Evolutionary conservation across 2,329 filamentous ascomycete species (phyloP).

Genomic region (Neurospora sp.): DNA sequence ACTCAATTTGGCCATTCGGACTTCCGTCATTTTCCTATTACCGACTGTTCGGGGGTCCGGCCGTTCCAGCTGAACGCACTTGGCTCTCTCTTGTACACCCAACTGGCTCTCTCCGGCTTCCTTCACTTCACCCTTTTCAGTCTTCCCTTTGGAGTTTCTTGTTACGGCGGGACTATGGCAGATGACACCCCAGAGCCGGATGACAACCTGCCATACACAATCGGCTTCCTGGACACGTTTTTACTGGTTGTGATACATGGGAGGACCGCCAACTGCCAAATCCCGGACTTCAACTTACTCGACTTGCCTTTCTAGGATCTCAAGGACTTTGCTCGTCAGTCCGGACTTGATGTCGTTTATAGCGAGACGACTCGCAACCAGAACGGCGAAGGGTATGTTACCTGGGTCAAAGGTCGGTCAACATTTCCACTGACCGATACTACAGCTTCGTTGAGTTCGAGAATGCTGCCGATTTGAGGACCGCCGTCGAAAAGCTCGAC

Average conservation of each 20-base stretch:
- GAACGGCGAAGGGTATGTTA: constrained; percentile 81
- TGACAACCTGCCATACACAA: not conserved
- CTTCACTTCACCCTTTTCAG: not conserved
- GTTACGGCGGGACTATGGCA: not conserved
- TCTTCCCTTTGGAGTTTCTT: not conserved
- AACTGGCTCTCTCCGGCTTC: not conserved
- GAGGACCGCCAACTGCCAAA: constrained; percentile 22
- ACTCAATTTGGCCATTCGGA: not conserved
- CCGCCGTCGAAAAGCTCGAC: constrained; percentile 91
- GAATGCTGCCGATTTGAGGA: constrained; percentile 77
- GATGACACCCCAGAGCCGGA: constrained; percentile 5
- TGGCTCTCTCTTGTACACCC: not conserved
- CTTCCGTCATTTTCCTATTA: not conserved
- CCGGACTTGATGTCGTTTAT: constrained; percentile 94
- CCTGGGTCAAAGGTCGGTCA: not conserved
- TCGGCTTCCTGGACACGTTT: constrained; percentile 15
- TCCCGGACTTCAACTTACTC: constrained; percentile 67
- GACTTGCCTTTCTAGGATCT: constrained; percentile 84
- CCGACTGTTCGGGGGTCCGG: not conserved
- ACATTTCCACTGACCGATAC: constrained; percentile 7
- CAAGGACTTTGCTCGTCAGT: constrained; percentile 97
- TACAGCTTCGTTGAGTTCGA: constrained; percentile 94
- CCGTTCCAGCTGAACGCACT: not conserved
- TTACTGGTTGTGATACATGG: constrained; percentile 27
- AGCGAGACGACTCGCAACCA: constrained; percentile 90